Conservation (phyloP, 352 stramenopile genomes). For the Phytophthora syringae region DNA sequence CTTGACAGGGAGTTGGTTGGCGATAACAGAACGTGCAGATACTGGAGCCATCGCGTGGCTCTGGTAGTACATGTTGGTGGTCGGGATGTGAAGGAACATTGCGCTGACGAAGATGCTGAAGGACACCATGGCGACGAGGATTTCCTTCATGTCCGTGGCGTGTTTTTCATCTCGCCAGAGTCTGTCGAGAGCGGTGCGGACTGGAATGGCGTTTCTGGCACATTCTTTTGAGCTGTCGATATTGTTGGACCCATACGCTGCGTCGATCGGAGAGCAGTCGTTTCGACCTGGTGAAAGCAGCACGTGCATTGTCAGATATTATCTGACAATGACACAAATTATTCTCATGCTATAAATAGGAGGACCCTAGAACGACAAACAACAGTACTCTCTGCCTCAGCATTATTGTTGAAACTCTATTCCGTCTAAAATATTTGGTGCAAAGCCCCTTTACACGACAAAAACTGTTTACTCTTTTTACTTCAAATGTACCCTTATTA, state of each 20-base stretch:
- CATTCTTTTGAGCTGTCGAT: background rate
- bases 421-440: no score
- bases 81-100: slow-evolving; percentile 53
- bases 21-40: slow-evolving; percentile 26
- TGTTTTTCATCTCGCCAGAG: slow-evolving; percentile 52
- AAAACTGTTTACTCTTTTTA: no score
- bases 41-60: slow-evolving; percentile 33
- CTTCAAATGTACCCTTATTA: no score
- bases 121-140: slow-evolving; percentile 42
- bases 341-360: no score
- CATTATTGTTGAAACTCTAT: no score
- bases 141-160: slow-evolving; percentile 36
- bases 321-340: no score
- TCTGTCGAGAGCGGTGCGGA: slow-evolving; percentile 34
- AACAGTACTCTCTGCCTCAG: no score
- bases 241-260: slow-evolving; percentile 4
- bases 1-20: slow-evolving; percentile 25
- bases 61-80: slow-evolving; percentile 42
- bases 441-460: no score
- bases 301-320: no score
- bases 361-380: no score
- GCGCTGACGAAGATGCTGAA: slow-evolving; percentile 50
- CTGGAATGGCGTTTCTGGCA: slow-evolving; percentile 7
- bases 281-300: slow-evolving; percentile 13
- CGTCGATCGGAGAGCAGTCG: slow-evolving; percentile 6